Conservation (phyloP, 345 rosid species). For the Turnera subulata region DNA sequence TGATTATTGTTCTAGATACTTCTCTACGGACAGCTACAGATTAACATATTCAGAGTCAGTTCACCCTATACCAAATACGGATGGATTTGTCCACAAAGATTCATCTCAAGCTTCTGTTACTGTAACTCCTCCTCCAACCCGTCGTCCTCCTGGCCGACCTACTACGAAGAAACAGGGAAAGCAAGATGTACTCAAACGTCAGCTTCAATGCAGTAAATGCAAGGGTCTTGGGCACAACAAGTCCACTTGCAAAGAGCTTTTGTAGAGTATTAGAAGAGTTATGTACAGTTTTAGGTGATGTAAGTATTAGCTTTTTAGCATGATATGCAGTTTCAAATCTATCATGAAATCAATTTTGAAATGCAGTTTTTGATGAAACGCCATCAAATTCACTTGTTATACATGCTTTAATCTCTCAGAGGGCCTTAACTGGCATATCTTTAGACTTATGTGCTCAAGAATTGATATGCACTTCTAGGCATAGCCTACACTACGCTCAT, state of each 20-base stretch:
- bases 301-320: no score
- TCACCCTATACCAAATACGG: slow-evolving; percentile 78
- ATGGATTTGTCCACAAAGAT: slow-evolving; percentile 44
- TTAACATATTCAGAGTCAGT: slow-evolving; percentile 22
- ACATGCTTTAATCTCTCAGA: no score
- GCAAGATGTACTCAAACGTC: slow-evolving; percentile 62
- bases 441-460: no score
- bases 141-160: slow-evolving; percentile 79
- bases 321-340: no score
- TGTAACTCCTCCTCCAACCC: slow-evolving; percentile 87
- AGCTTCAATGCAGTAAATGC: slow-evolving; percentile 96
- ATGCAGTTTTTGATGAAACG: no score
- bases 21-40: slow-evolving; percentile 20
- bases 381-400: no score
- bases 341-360: no score
- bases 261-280: no score
- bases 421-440: no score
- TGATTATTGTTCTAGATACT: slow-evolving; percentile 59
- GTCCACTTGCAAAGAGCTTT: slow-evolving; percentile 67
- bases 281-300: no score
- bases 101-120: slow-evolving; percentile 33
- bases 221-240: slow-evolving; percentile 96
- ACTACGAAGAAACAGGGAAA: slow-evolving; percentile 65
- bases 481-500: no score
- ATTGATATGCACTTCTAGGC: no score